Evolutionary conservation across 176 grass and related monocot genomes (phyloP).

Genomic region (Bothriochloa decipiens): DNA sequence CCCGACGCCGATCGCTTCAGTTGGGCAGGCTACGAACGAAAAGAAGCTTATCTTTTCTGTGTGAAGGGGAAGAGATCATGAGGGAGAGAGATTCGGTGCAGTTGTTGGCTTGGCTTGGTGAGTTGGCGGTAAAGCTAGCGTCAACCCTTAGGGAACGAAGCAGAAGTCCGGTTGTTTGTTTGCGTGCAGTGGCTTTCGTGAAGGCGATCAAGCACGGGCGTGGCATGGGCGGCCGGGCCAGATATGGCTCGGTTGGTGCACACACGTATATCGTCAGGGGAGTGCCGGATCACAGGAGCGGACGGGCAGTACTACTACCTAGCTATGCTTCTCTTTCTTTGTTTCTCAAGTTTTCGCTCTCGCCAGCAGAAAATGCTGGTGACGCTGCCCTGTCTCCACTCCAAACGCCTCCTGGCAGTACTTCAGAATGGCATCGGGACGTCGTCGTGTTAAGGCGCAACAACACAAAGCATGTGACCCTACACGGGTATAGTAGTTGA

Average conservation of each 20-base stretch:
- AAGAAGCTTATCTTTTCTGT: slow-evolving; percentile 6
- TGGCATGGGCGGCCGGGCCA: not conserved
- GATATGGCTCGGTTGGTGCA: not conserved
- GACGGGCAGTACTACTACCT: not conserved
- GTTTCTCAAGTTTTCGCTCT: not conserved
- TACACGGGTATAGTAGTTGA: slow-evolving; percentile 1
- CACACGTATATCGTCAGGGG: not conserved
- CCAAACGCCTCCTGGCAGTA: not conserved
- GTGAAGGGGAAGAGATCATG: not conserved
- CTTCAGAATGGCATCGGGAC: not conserved
- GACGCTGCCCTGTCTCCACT: not conserved
- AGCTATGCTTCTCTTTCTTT: not conserved
- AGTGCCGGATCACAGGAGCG: not conserved
- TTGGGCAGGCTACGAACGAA: not conserved
- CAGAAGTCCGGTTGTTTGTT: not conserved
- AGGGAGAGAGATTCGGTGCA: slow-evolving; percentile 19
- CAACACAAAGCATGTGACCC: not conserved
- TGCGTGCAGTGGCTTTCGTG: not conserved
- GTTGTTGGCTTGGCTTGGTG: slow-evolving; percentile 2
- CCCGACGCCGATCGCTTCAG: not conserved
- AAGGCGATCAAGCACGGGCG: not conserved
- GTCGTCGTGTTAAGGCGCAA: not conserved
- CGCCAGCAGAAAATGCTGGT: not conserved
- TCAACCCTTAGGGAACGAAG: not conserved
- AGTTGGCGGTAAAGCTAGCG: slow-evolving; percentile 9